These are phyloP conservation scores for Elsinoe arachidis DNA, from an alignment of 2,329 filamentous ascomycete genomes.

Conservation along the genomic window DNA sequence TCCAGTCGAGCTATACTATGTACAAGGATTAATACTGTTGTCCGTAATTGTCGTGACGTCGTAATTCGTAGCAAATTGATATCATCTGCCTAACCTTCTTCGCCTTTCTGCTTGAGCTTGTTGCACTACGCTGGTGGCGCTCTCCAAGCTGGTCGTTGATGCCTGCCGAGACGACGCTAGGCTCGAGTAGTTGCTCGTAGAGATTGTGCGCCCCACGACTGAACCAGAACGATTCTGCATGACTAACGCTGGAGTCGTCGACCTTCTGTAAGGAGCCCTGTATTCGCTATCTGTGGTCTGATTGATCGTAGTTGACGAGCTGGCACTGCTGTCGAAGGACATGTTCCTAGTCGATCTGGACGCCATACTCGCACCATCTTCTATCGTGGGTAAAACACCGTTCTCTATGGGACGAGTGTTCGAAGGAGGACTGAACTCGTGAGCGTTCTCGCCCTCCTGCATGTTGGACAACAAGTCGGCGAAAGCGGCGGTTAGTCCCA, in stretches of 20 bases:
- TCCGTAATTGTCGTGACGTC: neutral
- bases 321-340: neutral
- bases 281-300: neutral
- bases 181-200: neutral
- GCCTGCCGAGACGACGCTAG: neutral
- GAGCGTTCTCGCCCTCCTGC: conserved; percentile 28
- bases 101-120: neutral
- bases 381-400: neutral
- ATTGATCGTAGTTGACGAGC: neutral
- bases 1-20: neutral
- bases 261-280: neutral
- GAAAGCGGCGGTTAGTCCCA: conserved; percentile 73
- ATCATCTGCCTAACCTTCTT: neutral
- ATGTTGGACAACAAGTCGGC: conserved; percentile 71
- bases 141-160: conserved; percentile 6
- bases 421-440: neutral
- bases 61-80: neutral
- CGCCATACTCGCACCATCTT: neutral
- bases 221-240: neutral
- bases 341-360: neutral
- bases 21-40: neutral
- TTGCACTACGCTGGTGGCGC: conserved; percentile 3
- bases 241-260: neutral
- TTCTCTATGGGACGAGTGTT: neutral
- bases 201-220: neutral